Percentiles rank a stretch among this genome's conserved stretches.
Conservation (phyloP, 2,329 filamentous ascomycete species). For the Diaporthe sp. region DNA sequence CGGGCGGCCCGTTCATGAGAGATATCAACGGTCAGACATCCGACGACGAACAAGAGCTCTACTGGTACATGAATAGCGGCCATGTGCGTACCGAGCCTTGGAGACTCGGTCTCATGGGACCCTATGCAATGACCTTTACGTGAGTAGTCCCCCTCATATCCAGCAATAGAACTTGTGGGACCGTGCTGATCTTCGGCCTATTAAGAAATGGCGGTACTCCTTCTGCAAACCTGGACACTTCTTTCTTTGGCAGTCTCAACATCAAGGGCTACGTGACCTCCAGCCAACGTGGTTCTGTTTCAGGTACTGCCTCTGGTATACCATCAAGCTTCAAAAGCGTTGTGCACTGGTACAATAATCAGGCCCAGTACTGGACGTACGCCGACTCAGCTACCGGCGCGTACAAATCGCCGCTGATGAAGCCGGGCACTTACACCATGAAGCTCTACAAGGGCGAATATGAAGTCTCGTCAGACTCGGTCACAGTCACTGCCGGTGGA, state of each 20-base stretch:
- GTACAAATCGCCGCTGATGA: conserved; percentile 77
- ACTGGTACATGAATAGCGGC: conserved; percentile 78
- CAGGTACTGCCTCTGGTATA: conserved; percentile 72
- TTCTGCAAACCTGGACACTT: conserved; percentile 22
- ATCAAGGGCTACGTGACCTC: conserved; percentile 71
- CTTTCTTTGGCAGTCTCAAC: conserved; percentile 52
- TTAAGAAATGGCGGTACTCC: conserved; percentile 2
- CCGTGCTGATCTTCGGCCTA: neutral
- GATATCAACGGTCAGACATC: conserved; percentile 77
- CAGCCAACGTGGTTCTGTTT: conserved; percentile 70
- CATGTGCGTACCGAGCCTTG: conserved; percentile 74
- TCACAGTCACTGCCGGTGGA: conserved; percentile 64
- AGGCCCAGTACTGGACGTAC: conserved; percentile 76
- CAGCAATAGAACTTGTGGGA: no score
- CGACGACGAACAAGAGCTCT: conserved; percentile 69
- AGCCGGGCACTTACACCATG: conserved; percentile 78
- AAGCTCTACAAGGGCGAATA: conserved; percentile 73
- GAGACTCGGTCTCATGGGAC: conserved; percentile 75
- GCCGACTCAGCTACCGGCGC: conserved; percentile 63
- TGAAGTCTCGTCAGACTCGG: conserved; percentile 63
- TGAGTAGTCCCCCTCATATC: neutral
- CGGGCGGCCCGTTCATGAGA: conserved; percentile 76
- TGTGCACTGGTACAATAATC: conserved; percentile 75
- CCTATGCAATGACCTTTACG: conserved; percentile 61
- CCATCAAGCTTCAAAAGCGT: conserved; percentile 66